Evolutionary conservation across 2,329 filamentous ascomycete species (phyloP).

Genomic region (Aspergillus oerlinghausenensis): DNA sequence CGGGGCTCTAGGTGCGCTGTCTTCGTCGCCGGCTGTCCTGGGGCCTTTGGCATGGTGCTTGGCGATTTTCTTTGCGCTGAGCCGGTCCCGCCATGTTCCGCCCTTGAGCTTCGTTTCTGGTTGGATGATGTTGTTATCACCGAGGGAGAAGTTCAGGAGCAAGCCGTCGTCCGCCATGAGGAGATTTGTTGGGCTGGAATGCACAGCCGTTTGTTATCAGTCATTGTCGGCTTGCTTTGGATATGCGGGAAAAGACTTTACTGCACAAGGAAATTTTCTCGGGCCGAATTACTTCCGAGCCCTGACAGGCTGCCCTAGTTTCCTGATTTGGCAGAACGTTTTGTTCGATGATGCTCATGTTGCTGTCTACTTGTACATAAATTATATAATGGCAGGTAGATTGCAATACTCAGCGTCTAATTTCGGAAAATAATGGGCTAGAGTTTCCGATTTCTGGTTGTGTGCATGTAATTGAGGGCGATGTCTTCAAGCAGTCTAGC

Average conservation of each 20-base stretch:
- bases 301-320: constrained; percentile 30
- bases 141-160: constrained; percentile 84
- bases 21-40: constrained; percentile 10
- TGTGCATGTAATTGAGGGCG: background rate
- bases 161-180: constrained; percentile 91
- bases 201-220: constrained; percentile 1
- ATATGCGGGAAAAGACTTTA: constrained; percentile 3
- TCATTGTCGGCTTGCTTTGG: background rate
- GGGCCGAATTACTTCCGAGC: constrained; percentile 25
- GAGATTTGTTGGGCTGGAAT: constrained; percentile 4
- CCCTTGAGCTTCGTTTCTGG: constrained; percentile 68
- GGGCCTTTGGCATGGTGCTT: constrained; percentile 48
- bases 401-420: background rate
- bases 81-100: constrained; percentile 86
- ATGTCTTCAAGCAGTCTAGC: no score
- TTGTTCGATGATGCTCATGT: background rate
- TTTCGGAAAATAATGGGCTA: background rate
- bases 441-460: background rate
- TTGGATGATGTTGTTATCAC: constrained; percentile 60
- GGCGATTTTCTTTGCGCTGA: constrained; percentile 69
- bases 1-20: constrained; percentile 4
- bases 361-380: background rate
- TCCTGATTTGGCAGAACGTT: constrained; percentile 14
- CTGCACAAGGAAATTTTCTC: constrained; percentile 31
- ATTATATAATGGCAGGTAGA: background rate